These are phyloP conservation scores for Oryza longistaminata DNA, from an alignment of 176 grass and related monocot genomes.

Conservation along the genomic window DNA sequence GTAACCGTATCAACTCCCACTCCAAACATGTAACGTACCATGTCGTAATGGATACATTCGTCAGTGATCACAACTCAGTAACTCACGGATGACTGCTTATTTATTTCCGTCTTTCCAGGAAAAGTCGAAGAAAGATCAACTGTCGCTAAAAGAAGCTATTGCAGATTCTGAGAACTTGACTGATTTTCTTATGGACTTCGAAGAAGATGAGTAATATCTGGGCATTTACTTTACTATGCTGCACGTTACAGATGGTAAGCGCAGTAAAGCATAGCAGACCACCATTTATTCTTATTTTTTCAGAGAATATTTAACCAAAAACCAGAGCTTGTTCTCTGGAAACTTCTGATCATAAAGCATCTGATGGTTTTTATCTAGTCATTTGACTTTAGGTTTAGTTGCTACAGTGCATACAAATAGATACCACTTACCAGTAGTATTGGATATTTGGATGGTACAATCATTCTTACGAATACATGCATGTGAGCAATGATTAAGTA, in stretches of 20 bases:
- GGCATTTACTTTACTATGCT: conserved; percentile 7
- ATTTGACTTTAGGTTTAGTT: conserved; percentile 22
- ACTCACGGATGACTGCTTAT: not conserved
- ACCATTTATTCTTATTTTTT: conserved; percentile 1
- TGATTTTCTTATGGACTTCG: conserved; percentile 86
- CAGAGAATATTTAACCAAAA: not conserved
- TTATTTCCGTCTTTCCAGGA: conserved; percentile 48
- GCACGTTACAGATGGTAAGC: conserved; percentile 30
- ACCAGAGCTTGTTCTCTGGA: conserved; percentile 10
- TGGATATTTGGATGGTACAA: not conserved
- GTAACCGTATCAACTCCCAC: conserved; percentile 2
- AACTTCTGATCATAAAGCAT: not conserved
- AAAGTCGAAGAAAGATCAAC: conserved; percentile 61
- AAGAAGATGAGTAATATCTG: conserved; percentile 58
- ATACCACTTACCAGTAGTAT: not conserved
- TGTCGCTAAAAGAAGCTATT: conserved; percentile 80
- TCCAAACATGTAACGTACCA: not conserved
- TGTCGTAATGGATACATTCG: conserved; percentile 11
- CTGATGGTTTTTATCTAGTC: not conserved
- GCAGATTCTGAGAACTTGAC: conserved; percentile 82
- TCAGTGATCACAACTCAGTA: not conserved
- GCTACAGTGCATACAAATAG: conserved; percentile 15
- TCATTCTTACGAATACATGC: conserved; percentile 15
- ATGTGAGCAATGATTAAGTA: conserved; percentile 4
- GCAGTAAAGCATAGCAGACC: conserved; percentile 12